These are phyloP conservation scores for Hyphopichia burtonii DNA, from an alignment of 1,139 yeast genomes.

Conservation along the genomic window DNA sequence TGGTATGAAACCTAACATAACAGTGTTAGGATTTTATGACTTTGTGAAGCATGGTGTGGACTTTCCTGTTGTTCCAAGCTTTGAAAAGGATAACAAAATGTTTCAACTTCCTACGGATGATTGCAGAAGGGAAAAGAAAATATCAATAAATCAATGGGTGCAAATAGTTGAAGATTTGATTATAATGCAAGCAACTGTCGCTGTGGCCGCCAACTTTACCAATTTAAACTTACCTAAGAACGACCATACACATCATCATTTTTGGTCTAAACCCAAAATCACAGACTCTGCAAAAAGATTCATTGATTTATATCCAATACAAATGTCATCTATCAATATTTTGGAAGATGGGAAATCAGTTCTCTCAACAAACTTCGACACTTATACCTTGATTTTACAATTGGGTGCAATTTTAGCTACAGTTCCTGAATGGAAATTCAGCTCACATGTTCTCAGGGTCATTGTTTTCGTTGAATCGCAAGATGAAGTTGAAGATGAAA, in stretches of 20 bases:
- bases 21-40: conserved; percentile 86
- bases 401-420: conserved; percentile 89
- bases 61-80: conserved; percentile 22
- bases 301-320: conserved; percentile 92
- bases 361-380: conserved; percentile 86
- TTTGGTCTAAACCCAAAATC: conserved; percentile 17
- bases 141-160: conserved; percentile 83
- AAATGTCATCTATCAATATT: conserved; percentile 82
- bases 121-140: conserved; percentile 68
- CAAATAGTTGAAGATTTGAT: conserved; percentile 86
- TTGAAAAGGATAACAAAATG: conserved; percentile 13
- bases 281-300: conserved; percentile 39
- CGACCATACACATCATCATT: conserved; percentile 14
- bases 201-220: conserved; percentile 86
- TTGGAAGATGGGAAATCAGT: conserved; percentile 68
- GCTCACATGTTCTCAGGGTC: conserved; percentile 66
- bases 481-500: conserved; percentile 71
- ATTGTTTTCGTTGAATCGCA: conserved; percentile 83
- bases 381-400: conserved; percentile 88
- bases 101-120: conserved; percentile 72
- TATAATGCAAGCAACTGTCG: conserved; percentile 91
- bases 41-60: conserved; percentile 42
- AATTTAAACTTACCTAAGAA: conserved; percentile 54
- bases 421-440: conserved; percentile 87
- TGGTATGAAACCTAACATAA: conserved; percentile 95